Percentiles rank a stretch among this genome's conserved stretches.
Evolutionary conservation across 2,329 filamentous ascomycete genomes (phyloP).

Genomic region (Colletotrichum sp.): DNA sequence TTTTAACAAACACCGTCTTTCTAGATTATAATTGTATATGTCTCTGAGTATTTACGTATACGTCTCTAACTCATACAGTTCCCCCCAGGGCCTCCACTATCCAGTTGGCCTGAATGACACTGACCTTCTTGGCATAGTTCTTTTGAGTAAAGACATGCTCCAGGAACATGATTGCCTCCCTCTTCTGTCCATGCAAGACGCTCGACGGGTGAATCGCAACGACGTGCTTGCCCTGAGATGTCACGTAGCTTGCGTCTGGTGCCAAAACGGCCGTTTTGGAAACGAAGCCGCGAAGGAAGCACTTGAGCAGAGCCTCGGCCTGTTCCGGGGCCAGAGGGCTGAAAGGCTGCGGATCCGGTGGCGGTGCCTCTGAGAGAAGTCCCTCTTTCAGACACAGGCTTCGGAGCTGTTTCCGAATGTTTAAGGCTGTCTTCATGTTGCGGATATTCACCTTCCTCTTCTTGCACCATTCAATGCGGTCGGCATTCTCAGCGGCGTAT

Average conservation of each 20-base stretch:
- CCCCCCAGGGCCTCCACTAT: constrained; percentile 54
- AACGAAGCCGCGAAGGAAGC: constrained; percentile 67
- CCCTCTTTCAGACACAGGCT: constrained; percentile 58
- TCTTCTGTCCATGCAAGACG: constrained; percentile 66
- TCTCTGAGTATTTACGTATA: no score
- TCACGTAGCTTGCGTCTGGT: constrained; percentile 66
- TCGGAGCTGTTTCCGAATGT: constrained; percentile 67
- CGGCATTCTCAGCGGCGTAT: constrained; percentile 61
- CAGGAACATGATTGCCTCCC: constrained; percentile 72
- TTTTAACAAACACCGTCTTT: no score
- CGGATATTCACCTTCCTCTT: constrained; percentile 60
- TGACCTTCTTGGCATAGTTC: constrained; percentile 72
- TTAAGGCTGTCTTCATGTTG: constrained; percentile 67
- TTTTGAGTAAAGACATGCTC: constrained; percentile 71
- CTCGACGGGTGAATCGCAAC: constrained; percentile 69
- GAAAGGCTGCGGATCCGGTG: constrained; percentile 61
- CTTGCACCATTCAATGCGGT: constrained; percentile 64
- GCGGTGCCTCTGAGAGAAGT: constrained; percentile 50
- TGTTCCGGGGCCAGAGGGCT: constrained; percentile 58
- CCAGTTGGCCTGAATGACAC: constrained; percentile 65
- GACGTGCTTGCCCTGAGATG: constrained; percentile 62
- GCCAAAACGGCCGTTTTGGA: constrained; percentile 65
- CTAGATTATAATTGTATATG: no score
- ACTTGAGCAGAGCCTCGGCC: constrained; percentile 60
- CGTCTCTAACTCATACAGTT: neutral